Conservation (phyloP, 106 monocot genomes). For the Alisma plantagoaquatica region DNA sequence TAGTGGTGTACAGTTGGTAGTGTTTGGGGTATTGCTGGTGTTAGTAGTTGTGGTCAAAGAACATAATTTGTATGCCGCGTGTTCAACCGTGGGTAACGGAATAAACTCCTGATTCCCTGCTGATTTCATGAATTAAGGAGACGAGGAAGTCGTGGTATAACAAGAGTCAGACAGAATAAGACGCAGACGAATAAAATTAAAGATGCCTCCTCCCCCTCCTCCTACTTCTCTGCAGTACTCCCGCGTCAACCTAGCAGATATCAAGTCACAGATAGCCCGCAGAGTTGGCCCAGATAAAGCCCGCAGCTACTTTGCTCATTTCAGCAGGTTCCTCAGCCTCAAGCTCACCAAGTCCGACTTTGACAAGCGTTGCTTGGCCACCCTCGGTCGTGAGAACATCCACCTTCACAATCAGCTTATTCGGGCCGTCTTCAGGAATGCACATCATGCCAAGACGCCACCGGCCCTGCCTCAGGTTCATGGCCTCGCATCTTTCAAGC, state of each 20-base stretch:
- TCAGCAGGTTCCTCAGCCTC: constrained; percentile 29
- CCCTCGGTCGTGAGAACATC: constrained; percentile 39
- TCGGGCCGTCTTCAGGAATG: constrained; percentile 50
- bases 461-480: constrained; percentile 8
- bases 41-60: neutral
- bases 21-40: neutral
- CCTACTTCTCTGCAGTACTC: constrained; percentile 19
- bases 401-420: constrained; percentile 49
- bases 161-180: neutral
- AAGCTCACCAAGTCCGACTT: constrained; percentile 51
- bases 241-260: constrained; percentile 32
- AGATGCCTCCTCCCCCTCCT: constrained; percentile 14
- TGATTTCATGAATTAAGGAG: neutral
- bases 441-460: constrained; percentile 28
- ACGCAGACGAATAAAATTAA: neutral
- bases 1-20: too few species aligned
- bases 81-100: neutral
- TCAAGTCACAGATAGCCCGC: constrained; percentile 36
- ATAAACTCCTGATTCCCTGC: neutral
- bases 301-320: constrained; percentile 27
- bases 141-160: neutral
- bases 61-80: neutral
- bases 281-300: constrained; percentile 32
- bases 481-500: constrained; percentile 7
- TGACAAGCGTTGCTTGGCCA: constrained; percentile 36